Evolutionary conservation across 306 rosid genomes (phyloP).

Genomic region (Pueraria montana): DNA sequence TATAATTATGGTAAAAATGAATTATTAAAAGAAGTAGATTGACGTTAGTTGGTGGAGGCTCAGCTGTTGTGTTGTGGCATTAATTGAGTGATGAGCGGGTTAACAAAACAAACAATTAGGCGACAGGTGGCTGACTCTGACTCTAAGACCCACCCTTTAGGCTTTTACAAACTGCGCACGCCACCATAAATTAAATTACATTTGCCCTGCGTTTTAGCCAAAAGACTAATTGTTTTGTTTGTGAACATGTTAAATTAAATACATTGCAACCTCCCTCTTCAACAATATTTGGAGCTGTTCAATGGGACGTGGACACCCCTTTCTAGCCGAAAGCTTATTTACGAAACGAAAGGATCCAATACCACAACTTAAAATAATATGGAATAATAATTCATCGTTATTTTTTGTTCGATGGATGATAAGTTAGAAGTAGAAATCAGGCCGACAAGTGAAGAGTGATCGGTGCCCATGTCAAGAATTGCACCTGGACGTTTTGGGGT

Average conservation of each 20-base stretch:
- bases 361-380: no score
- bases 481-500: no score
- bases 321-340: neutral
- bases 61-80: neutral
- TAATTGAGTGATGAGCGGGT: conserved; percentile 21
- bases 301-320: neutral
- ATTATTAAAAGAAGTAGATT: neutral
- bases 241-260: no score
- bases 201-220: neutral
- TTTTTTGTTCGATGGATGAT: no score
- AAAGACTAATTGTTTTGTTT: no score
- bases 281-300: neutral
- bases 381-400: no score
- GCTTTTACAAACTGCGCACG: neutral
- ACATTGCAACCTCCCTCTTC: neutral
- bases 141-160: neutral
- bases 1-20: no score
- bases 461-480: no score
- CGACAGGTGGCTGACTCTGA: conserved; percentile 32
- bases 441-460: no score
- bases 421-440: no score
- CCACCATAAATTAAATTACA: neutral
- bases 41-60: conserved; percentile 28
- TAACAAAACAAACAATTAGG: conserved; percentile 9
- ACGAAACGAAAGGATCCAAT: neutral